Evolutionary conservation across 2,329 filamentous ascomycete species (phyloP).

Genomic region (Aspergillus versicolor): DNA sequence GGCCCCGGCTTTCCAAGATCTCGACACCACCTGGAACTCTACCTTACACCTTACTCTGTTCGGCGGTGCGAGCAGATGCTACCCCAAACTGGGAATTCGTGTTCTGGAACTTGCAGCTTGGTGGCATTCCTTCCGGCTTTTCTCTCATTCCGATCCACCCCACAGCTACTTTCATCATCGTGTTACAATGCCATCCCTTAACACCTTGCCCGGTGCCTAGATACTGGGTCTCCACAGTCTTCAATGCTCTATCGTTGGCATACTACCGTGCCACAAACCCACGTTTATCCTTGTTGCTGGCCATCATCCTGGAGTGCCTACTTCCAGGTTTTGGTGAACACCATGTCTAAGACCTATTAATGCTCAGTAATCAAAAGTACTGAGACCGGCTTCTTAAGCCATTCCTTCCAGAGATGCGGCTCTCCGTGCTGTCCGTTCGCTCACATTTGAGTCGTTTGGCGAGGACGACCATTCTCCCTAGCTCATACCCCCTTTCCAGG

Average conservation of each 20-base stretch:
- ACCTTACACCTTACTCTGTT: neutral
- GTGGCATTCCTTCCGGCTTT: conserved; percentile 2
- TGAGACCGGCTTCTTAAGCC: neutral
- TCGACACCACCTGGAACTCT: no score
- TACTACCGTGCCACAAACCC: conserved; percentile 15
- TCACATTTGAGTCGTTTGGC: conserved; percentile 9
- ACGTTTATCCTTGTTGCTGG: neutral
- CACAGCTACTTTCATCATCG: conserved; percentile 13
- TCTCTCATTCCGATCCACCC: conserved; percentile 17
- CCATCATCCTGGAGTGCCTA: neutral
- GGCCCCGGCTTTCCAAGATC: conserved; percentile 1
- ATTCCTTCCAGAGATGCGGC: neutral
- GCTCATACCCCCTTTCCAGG: neutral
- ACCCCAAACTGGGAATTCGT: conserved; percentile 14
- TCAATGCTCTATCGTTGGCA: conserved; percentile 13
- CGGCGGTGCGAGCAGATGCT: neutral
- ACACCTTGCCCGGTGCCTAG: neutral
- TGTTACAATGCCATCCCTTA: conserved; percentile 14
- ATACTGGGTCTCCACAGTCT: neutral
- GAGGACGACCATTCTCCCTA: conserved; percentile 1
- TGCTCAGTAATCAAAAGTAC: neutral
- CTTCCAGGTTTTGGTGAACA: conserved; percentile 6
- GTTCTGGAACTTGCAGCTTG: neutral
- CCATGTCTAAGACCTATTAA: conserved; percentile 13
- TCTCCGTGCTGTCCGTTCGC: neutral